Evolutionary conservation across 2,329 filamentous ascomycete species (phyloP).

Genomic region (Aureobasidium sp.): DNA sequence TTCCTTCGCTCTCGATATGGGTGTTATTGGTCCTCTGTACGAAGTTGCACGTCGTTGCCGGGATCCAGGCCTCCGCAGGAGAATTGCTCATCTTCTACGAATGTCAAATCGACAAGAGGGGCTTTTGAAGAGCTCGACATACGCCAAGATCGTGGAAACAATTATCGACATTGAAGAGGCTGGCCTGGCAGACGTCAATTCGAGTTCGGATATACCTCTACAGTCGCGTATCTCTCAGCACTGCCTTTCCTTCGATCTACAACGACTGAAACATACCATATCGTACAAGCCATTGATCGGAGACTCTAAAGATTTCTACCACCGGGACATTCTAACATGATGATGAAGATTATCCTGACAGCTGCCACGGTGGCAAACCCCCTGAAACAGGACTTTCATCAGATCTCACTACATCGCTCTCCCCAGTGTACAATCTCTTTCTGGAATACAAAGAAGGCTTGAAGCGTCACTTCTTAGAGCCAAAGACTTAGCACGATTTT

Average conservation of each 20-base stretch:
- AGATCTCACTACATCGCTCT: no score
- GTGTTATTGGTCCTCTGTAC: slow-evolving; percentile 23
- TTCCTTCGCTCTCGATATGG: slow-evolving; percentile 24
- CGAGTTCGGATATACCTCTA: not conserved
- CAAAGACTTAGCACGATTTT: no score
- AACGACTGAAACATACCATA: not conserved
- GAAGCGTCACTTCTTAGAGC: no score
- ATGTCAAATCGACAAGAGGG: slow-evolving; percentile 20
- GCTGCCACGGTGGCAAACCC: no score
- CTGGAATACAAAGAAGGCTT: no score
- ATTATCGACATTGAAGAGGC: slow-evolving; percentile 25
- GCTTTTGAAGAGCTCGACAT: slow-evolving; percentile 17
- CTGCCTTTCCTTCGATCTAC: not conserved
- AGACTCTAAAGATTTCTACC: not conserved
- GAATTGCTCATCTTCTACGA: slow-evolving; percentile 20
- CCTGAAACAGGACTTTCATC: no score
- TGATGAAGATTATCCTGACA: no score
- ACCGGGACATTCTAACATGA: not conserved
- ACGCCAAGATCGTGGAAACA: slow-evolving; percentile 25
- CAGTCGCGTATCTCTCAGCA: not conserved
- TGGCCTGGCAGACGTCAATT: not conserved
- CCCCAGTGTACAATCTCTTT: no score
- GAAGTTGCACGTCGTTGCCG: slow-evolving; percentile 23
- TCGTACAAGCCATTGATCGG: not conserved
- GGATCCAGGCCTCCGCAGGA: slow-evolving; percentile 19